These are phyloP conservation scores for Penicillium angulare DNA, from an alignment of 495 filamentous ascomycete species.

Conservation along the genomic window DNA sequence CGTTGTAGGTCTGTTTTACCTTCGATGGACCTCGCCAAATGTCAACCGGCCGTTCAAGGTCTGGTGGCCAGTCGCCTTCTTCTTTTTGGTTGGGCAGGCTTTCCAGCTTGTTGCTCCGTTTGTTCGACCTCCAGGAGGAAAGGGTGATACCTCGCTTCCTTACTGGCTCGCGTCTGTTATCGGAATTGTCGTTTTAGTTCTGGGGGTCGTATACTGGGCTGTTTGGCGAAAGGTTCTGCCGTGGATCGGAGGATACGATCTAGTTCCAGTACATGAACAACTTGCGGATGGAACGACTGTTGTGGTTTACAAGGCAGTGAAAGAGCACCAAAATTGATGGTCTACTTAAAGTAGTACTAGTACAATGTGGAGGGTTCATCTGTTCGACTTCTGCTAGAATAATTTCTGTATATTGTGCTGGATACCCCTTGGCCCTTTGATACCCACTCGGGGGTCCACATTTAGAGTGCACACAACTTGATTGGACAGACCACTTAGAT, in stretches of 20 bases:
- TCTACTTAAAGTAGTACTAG: too few species aligned
- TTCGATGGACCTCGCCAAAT: slow-evolving; percentile 55
- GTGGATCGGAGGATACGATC: slow-evolving; percentile 5
- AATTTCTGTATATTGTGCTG: too few species aligned
- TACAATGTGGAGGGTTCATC: too few species aligned
- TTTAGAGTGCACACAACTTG: too few species aligned
- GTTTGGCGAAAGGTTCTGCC: slow-evolving; percentile 12
- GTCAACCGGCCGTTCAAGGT: slow-evolving; percentile 61
- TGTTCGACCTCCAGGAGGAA: slow-evolving; percentile 30
- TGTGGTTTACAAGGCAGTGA: slow-evolving; percentile 14
- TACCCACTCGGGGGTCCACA: too few species aligned
- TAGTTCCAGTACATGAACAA: slow-evolving; percentile 12
- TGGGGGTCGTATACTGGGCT: slow-evolving; percentile 33
- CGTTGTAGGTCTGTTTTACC: slow-evolving; percentile 57
- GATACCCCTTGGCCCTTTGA: too few species aligned
- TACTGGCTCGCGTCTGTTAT: slow-evolving; percentile 39
- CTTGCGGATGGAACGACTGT: slow-evolving; percentile 21
- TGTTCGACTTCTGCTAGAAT: too few species aligned
- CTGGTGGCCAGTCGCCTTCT: slow-evolving; percentile 43
- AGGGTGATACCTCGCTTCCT: slow-evolving; percentile 36
- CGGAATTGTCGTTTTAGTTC: slow-evolving; percentile 29
- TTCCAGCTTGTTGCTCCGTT: slow-evolving; percentile 43
- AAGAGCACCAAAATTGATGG: background rate
- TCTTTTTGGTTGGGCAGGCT: slow-evolving; percentile 36
- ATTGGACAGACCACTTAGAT: too few species aligned